Base-by-base conservation (phyloP, 768 basidiomycete species). In the Russula foetens region DNA sequence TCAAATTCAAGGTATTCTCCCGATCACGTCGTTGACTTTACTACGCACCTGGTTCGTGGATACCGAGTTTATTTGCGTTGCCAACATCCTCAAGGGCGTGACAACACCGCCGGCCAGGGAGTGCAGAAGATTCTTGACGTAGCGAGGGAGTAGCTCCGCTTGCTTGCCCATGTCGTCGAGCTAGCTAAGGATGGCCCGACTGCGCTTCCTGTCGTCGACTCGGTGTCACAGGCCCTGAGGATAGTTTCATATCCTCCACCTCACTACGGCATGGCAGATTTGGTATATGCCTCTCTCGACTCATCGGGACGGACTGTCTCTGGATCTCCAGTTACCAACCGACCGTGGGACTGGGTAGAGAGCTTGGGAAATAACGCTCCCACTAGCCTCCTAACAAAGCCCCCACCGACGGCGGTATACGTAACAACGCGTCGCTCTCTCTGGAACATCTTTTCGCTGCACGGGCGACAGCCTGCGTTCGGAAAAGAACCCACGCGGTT, bases 321-420 rank as follows among this genome's bases (percentile, higher is more conserved):
- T 60, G 77, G 80, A 21, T 68, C 73, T 5, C 77, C 81, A 2
- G 85, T 91, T 19, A 75, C 81, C 58, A 88, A 90, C 71, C 81
- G 84, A 33, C 88, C 90, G 4, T 92, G 90, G 90, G 90, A 92
- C 70, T 92, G 90, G 89, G 82, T 85, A 7, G 90, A 92, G 71
- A 82, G 86, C 68, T 67, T 91, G 3, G 88, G 88, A 9, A 84
- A 87, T 53, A 75, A 78, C 3, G 60, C 76, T 8, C 67, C n/a
- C n/a, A n/a, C n/a, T n/a, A n/a, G n/a, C n/a, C n/a, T n/a, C n/a
- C 74, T 12, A 64, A 75, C 4, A 79, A 81, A 28, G 69, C 76
- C 67, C 19, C 75, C 69, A 61, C 67, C 75, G 54, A 45, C 68
- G 15, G 74, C 88, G 45, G 85, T 79, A 35, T 62, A 21, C 56